These are phyloP conservation scores for Persicaria maculosa DNA, from an alignment of 148 eudicot genomes.

Conservation along the genomic window DNA sequence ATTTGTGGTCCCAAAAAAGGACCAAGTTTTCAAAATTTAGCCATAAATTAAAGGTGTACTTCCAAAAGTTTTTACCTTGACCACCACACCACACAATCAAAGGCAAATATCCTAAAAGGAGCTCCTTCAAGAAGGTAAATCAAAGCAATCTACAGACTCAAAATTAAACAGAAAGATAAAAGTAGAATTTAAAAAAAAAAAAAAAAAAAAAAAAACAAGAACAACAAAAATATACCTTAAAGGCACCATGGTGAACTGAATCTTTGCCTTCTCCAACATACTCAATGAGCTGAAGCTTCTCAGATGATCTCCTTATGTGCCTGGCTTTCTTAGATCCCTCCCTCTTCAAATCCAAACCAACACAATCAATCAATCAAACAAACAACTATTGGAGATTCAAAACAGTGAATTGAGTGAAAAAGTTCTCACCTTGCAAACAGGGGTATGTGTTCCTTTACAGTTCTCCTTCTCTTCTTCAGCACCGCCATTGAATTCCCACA, in stretches of 20 bases:
- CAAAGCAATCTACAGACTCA: neutral
- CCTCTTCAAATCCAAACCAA: conserved; percentile 7
- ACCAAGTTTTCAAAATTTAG: conserved; percentile 2
- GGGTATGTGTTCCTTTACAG: conserved; percentile 17
- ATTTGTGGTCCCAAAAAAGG: conserved; percentile 10
- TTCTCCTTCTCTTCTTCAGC: conserved; percentile 19
- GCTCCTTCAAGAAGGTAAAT: neutral
- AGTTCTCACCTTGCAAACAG: conserved; percentile 35
- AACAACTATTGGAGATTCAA: neutral
- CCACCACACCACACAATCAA: neutral
- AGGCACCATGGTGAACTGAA: neutral
- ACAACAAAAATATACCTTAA: neutral
- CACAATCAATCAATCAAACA: neutral
- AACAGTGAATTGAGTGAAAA: neutral
- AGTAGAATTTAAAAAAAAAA: neutral
- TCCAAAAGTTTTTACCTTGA: conserved; percentile 4
- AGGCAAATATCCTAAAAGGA: conserved; percentile 3
- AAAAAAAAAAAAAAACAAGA: conserved; percentile 2
- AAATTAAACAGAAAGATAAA: conserved; percentile 6
- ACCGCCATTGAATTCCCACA: conserved; percentile 66
- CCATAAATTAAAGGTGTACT: conserved; percentile 11
- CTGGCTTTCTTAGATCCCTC: conserved; percentile 6
- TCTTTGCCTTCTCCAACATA: conserved; percentile 5
- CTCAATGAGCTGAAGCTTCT: conserved; percentile 7
- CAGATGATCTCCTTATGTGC: conserved; percentile 8